These are phyloP conservation scores for Collybiopsis confluens DNA, from an alignment of 768 basidiomycete species.

Conservation along the genomic window DNA sequence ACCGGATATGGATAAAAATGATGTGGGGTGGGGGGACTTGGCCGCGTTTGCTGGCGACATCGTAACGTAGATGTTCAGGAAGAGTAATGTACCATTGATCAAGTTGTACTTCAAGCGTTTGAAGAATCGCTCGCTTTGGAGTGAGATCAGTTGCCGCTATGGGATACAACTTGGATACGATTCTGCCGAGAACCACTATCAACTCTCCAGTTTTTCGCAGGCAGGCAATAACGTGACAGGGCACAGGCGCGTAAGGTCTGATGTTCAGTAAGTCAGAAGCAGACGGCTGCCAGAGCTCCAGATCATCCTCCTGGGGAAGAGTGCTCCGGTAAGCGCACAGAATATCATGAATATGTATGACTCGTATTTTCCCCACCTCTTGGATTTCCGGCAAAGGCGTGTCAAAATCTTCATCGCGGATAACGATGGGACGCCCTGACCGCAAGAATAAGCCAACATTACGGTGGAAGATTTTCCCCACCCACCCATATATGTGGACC, in stretches of 20 bases:
- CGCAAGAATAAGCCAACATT: constrained; percentile 7
- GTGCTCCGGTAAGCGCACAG: neutral
- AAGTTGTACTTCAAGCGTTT: constrained; percentile 57
- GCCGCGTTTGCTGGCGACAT: constrained; percentile 47
- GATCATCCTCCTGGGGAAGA: constrained; percentile 49
- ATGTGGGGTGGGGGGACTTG: constrained; percentile 57
- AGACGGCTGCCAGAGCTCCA: constrained; percentile 49
- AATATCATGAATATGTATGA: neutral
- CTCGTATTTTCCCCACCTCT: constrained; percentile 31
- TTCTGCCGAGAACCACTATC: constrained; percentile 59
- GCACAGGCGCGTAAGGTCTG: constrained; percentile 39
- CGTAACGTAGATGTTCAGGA: constrained; percentile 59
- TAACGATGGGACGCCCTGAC: constrained; percentile 61
- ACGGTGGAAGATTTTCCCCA: constrained; percentile 5
- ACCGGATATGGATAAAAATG: constrained; percentile 66
- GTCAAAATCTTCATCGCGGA: constrained; percentile 68
- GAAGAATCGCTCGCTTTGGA: constrained; percentile 45
- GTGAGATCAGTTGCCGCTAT: constrained; percentile 46
- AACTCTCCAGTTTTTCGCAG: constrained; percentile 56
- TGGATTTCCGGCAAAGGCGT: constrained; percentile 55
- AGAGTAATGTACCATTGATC: constrained; percentile 74
- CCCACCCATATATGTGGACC: constrained; percentile 71
- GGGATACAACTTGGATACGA: constrained; percentile 68
- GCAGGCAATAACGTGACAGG: constrained; percentile 44
- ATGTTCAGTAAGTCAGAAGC: constrained; percentile 32